Base-by-base conservation (phyloP, 2,329 filamentous ascomycete species). In the Nothophaeocryptopus gaeumannii region DNA sequence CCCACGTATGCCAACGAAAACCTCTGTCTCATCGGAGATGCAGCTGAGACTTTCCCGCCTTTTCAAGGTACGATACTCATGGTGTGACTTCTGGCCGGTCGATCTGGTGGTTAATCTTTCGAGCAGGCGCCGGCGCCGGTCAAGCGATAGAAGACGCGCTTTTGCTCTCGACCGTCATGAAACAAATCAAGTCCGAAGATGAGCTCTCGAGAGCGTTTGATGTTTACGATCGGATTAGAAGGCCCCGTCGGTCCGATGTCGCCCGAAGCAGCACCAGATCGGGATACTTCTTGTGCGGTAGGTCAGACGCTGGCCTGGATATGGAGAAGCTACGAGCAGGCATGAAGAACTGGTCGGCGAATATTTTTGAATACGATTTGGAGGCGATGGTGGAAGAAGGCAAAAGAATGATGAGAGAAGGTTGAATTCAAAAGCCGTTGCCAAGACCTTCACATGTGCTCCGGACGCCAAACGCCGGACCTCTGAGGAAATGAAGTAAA, bases 121-220 rank as follows among this genome's bases (percentile, higher is more conserved):
- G 20, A 16, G 47, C 54, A 42, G 57, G 53, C 12, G 49, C 55
- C 11, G 57, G 57, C 15, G 55, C 55, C 10, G 55, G 53, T 8
- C 53, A 58, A 47, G 55, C 53, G 3, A 45, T 58, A 35, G 57
- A 59, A 39, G 57, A 59, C 30, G 55, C 55, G 5, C 50, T 58
- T 15, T 32, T 59, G 1, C 45, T 59, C 12, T 44, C 47, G 20
- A 69, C 73, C 2, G 61, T 83, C 0, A 66, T 84, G 0, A 72
- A 70, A 0, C 69, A 76, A 31, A 67, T 74, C 2, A 50, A 55
- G 0, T 64, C 54, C 0, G 51, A 58, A 0, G 49, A 58, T 0
- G 70, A 76, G 7, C 62, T 51, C 69, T 60, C 36, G 70, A 65
- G 8, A 77, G 49, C 46, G n/a, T 42, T 58, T 26, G 37, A 29